These are phyloP conservation scores for Ascodesmis nigricans DNA, from an alignment of 495 filamentous ascomycete genomes.

Conservation along the genomic window DNA sequence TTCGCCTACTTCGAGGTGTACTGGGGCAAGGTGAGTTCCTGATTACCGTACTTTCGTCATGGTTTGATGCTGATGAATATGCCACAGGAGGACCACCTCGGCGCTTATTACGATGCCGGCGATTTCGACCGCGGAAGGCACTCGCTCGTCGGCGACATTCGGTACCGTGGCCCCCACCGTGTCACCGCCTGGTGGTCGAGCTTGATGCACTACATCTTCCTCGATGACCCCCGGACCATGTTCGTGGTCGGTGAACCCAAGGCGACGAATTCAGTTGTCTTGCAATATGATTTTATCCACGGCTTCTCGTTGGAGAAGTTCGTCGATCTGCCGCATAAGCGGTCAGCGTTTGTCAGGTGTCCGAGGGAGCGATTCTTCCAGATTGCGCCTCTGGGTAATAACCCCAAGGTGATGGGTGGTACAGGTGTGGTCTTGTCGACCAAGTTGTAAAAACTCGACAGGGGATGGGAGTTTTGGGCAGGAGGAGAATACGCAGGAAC, in stretches of 20 bases:
- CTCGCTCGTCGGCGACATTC: slow-evolving; percentile 41
- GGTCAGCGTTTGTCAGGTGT: too few relatives aligned
- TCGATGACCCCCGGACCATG: slow-evolving; percentile 44
- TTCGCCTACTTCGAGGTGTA: slow-evolving; percentile 52
- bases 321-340: too few relatives aligned
- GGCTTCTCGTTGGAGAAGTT: too few relatives aligned
- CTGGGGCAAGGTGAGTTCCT: slow-evolving; percentile 38
- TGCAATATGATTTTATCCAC: too few relatives aligned
- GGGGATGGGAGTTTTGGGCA: too few relatives aligned
- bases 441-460: too few relatives aligned
- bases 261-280: too few relatives aligned
- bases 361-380: too few relatives aligned
- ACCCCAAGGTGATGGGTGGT: too few relatives aligned
- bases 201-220: slow-evolving; percentile 46
- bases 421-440: too few relatives aligned
- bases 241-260: slow-evolving; percentile 46
- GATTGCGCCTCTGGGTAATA: too few relatives aligned
- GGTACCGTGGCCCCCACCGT: slow-evolving; percentile 39
- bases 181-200: slow-evolving; percentile 48
- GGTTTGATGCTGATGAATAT: slow-evolving; percentile 2
- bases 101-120: slow-evolving; percentile 39
- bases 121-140: slow-evolving; percentile 48
- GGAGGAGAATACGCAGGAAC: too few relatives aligned
- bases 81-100: slow-evolving; percentile 39
- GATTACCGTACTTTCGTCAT: background rate